Evolutionary conservation across 2,329 filamentous ascomycete genomes (phyloP).

Genomic region (Neoscytalidium dimidiatum): DNA sequence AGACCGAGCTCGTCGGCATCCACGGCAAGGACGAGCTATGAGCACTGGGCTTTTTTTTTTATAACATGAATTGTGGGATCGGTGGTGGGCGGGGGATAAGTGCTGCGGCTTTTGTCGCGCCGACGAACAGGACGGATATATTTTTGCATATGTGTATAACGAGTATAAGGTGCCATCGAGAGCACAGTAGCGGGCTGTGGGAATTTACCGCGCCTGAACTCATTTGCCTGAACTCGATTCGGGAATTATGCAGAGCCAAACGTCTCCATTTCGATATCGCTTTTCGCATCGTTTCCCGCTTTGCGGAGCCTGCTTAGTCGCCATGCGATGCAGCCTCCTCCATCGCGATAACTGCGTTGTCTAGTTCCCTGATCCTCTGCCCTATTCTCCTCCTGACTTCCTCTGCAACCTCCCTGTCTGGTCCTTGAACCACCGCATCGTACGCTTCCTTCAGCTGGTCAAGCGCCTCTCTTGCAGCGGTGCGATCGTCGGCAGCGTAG

Average conservation of each 20-base stretch:
- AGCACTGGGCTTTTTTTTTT: neutral
- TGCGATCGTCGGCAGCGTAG: slow-evolving; percentile 57
- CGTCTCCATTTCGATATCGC: too few species aligned
- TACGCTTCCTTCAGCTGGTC: slow-evolving; percentile 52
- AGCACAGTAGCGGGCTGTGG: too few species aligned
- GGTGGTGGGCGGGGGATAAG: neutral
- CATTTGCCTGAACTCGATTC: too few species aligned
- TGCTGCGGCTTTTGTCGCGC: neutral
- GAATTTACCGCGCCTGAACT: too few species aligned
- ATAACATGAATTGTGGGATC: too few species aligned
- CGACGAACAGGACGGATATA: neutral
- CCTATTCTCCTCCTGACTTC: slow-evolving; percentile 55
- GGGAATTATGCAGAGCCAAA: too few species aligned
- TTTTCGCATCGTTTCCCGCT: neutral
- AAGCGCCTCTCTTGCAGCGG: slow-evolving; percentile 55
- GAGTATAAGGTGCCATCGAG: too few species aligned
- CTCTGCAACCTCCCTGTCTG: slow-evolving; percentile 45
- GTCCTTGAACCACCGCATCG: slow-evolving; percentile 43
- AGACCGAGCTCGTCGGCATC: slow-evolving; percentile 75
- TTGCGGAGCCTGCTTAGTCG: neutral
- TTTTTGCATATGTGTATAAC: too few species aligned
- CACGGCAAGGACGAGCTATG: slow-evolving; percentile 17
- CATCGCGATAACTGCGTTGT: slow-evolving; percentile 52
- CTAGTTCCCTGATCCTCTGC: slow-evolving; percentile 55
- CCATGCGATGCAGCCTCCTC: slow-evolving; percentile 47